Evolutionary conservation across 2,329 filamentous ascomycete genomes (phyloP).

Genomic region (Paraconiothyrium sp.): DNA sequence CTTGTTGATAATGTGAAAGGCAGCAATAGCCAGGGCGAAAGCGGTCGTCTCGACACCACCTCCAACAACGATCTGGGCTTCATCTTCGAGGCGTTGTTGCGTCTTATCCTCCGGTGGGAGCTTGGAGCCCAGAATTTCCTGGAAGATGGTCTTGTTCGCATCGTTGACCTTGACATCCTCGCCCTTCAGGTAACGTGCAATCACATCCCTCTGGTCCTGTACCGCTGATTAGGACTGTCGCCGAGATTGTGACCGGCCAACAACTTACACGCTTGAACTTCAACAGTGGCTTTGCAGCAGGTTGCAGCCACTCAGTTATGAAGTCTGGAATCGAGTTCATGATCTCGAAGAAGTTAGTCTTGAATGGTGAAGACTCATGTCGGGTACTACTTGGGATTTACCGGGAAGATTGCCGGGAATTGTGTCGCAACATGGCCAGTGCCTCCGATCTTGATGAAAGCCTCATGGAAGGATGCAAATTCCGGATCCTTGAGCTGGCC

Average conservation of each 20-base stretch:
- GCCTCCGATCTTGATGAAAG: conserved; percentile 43
- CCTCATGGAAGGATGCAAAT: conserved; percentile 48
- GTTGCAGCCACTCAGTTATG: conserved; percentile 42
- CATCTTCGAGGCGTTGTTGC: conserved; percentile 48
- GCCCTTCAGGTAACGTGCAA: conserved; percentile 38
- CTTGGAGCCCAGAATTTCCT: conserved; percentile 42
- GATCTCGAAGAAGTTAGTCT: conserved; percentile 28
- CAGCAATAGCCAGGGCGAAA: conserved; percentile 39
- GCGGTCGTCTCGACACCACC: conserved; percentile 53
- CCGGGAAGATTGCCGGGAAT: conserved; percentile 42
- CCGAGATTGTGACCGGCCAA: neutral
- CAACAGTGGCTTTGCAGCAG: conserved; percentile 42
- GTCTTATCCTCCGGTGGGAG: conserved; percentile 49
- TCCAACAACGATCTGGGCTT: conserved; percentile 51
- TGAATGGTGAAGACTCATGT: neutral
- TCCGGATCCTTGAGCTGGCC: conserved; percentile 42
- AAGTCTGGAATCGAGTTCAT: conserved; percentile 45
- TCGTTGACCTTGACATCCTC: conserved; percentile 44
- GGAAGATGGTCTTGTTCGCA: conserved; percentile 45
- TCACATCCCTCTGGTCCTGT: conserved; percentile 37
- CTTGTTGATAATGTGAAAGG: conserved; percentile 46
- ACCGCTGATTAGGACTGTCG: conserved; percentile 4
- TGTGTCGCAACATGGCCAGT: conserved; percentile 46
- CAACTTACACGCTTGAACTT: conserved; percentile 40
- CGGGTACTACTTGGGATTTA: conserved; percentile 20